These are phyloP conservation scores for Venturia aucupariae DNA, from an alignment of 2,329 filamentous ascomycete species.

Conservation along the genomic window DNA sequence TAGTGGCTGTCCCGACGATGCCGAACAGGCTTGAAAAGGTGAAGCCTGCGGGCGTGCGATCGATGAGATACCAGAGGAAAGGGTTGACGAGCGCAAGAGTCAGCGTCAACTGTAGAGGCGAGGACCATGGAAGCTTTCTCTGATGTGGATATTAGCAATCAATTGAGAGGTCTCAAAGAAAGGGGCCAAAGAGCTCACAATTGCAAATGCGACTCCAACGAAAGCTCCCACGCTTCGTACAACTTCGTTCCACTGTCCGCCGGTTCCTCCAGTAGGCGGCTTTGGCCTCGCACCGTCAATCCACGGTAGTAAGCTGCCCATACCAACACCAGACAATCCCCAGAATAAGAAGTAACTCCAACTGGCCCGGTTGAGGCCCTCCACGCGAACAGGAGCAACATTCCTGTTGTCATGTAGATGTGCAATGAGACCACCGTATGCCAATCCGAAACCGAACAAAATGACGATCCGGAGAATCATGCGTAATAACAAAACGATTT, in stretches of 20 bases:
- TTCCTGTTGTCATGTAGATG: slow-evolving; percentile 64
- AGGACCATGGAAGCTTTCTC: slow-evolving; percentile 88
- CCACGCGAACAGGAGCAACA: slow-evolving; percentile 52
- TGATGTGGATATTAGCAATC: slow-evolving; percentile 27
- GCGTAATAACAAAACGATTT: neutral
- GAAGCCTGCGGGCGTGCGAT: slow-evolving; percentile 79
- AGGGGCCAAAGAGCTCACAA: slow-evolving; percentile 50
- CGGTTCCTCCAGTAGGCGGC: slow-evolving; percentile 28
- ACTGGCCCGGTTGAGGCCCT: slow-evolving; percentile 43
- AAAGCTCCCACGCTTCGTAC: slow-evolving; percentile 63
- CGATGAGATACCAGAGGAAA: slow-evolving; percentile 90
- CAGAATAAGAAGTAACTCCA: slow-evolving; percentile 70
- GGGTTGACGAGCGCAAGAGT: slow-evolving; percentile 88
- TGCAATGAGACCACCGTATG: slow-evolving; percentile 74
- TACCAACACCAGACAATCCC: slow-evolving; percentile 66
- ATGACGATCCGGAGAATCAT: slow-evolving; percentile 27
- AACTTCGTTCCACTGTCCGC: slow-evolving; percentile 65
- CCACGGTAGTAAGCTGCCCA: slow-evolving; percentile 76
- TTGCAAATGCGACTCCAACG: slow-evolving; percentile 66
- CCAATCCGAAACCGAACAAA: slow-evolving; percentile 69
- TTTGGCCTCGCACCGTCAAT: slow-evolving; percentile 47
- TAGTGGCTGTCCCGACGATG: slow-evolving; percentile 59
- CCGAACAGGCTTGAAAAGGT: slow-evolving; percentile 68
- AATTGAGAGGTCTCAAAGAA: neutral
- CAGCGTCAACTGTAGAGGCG: slow-evolving; percentile 83